Conservation (phyloP, 1,284 basidiomycete species). For the Gomphus sp. region DNA sequence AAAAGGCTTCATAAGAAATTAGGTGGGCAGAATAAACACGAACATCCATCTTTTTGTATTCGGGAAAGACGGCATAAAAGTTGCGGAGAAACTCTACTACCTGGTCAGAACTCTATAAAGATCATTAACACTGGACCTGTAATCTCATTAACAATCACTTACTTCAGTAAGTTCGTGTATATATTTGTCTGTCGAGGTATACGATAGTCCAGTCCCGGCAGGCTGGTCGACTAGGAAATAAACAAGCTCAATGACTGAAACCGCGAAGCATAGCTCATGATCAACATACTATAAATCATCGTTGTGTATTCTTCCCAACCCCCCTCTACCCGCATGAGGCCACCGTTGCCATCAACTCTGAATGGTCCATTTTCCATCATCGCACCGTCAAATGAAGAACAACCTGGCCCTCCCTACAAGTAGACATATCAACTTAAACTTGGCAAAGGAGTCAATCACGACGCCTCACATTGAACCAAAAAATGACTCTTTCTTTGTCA, state of each 20-base stretch:
- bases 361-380: slow-evolving; percentile 99
- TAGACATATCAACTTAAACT: neutral
- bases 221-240: slow-evolving; percentile 80
- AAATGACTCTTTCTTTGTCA: slow-evolving; percentile 81
- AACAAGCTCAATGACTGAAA: neutral
- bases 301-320: slow-evolving; percentile 99
- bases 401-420: slow-evolving; percentile 83
- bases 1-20: slow-evolving; percentile 10
- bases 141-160: slow-evolving; percentile 13
- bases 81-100: slow-evolving; percentile 79
- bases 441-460: neutral
- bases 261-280: neutral
- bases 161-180: slow-evolving; percentile 75
- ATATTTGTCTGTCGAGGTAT: slow-evolving; percentile 78
- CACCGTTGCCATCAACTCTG: slow-evolving; percentile 72
- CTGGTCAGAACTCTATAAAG: slow-evolving; percentile 62
- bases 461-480: slow-evolving; percentile 88
- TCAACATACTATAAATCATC: slow-evolving; percentile 75
- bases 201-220: slow-evolving; percentile 91
- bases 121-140: neutral
- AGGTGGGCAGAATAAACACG: slow-evolving; percentile 25
- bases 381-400: slow-evolving; percentile 93
- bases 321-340: slow-evolving; percentile 72
- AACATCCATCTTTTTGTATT: slow-evolving; percentile 77
- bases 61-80: slow-evolving; percentile 89